Conservation (phyloP, 2,329 filamentous ascomycete species). For the Fusarium anthophilum region DNA sequence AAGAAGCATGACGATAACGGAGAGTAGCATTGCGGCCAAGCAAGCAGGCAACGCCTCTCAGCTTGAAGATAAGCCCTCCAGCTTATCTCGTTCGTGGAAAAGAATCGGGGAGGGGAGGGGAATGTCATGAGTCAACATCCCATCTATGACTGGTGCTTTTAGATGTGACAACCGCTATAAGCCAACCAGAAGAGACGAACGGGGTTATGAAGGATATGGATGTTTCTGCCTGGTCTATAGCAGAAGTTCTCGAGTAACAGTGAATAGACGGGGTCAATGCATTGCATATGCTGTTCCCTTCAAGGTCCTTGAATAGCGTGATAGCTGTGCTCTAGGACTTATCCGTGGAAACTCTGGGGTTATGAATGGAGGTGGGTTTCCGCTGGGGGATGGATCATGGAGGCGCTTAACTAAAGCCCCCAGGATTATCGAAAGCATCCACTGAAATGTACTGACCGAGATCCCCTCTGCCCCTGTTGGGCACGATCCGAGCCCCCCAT, state of each 20-base stretch:
- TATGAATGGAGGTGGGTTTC: neutral
- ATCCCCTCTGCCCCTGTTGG: slow-evolving; percentile 27
- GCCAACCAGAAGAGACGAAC: slow-evolving; percentile 11
- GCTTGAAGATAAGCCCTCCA: slow-evolving; percentile 13
- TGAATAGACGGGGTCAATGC: neutral
- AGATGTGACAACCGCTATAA: slow-evolving; percentile 17
- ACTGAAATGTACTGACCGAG: slow-evolving; percentile 14
- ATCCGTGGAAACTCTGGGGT: slow-evolving; percentile 21
- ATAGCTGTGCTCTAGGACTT: neutral
- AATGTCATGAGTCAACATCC: slow-evolving; percentile 31
- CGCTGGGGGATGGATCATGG: neutral
- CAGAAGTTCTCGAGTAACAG: neutral
- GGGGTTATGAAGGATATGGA: neutral
- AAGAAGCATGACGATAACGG: neutral
- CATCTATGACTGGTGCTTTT: slow-evolving; percentile 18
- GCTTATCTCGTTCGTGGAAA: slow-evolving; percentile 23
- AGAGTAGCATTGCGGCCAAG: slow-evolving; percentile 3
- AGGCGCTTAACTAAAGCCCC: slow-evolving; percentile 8
- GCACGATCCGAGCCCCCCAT: slow-evolving; percentile 20
- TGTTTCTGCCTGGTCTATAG: neutral
- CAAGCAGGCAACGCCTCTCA: slow-evolving; percentile 9
- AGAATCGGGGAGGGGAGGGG: slow-evolving; percentile 7
- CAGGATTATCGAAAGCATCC: slow-evolving; percentile 10
- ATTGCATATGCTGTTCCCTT: neutral
- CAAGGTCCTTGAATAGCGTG: slow-evolving; percentile 12